Base-by-base conservation (phyloP, 768 basidiomycete species). In the Cyathus striatus region DNA sequence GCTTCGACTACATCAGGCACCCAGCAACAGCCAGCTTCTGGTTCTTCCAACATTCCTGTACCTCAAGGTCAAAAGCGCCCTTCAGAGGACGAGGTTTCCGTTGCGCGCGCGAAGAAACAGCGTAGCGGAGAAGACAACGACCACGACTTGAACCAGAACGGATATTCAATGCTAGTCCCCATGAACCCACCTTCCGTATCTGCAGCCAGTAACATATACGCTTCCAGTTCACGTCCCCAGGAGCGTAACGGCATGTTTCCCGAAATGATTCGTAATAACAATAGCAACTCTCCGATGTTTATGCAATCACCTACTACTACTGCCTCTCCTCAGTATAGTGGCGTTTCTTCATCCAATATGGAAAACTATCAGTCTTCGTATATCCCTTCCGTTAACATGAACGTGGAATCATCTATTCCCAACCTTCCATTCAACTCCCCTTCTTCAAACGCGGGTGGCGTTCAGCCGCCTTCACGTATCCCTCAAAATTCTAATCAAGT, bases 261-360 rank as follows among this genome's bases (percentile, higher is more conserved):
- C 10, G 82, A 83, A 20, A 67, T 84, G 13, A 73, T 84, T 58
- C 77, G 78, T 41, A 63, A 70, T 40, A 49, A 69, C 49, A 56
- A 66, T 53, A 69, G 63, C 53, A 69, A 64, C 36, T 82, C 83
- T 4, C 73, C 81, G n/a, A 78, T 84, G 66, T 84, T 83, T 52
- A 70, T 77, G 57, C 69, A 71, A 21, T 55, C 78, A 1, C 55
- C 69, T 25, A 57, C 73, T 1, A 53, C 72, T 2, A 55, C 59
- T 35, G 61, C 69, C 22, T 52, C 74, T 26, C 49, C 61, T 17
- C 70, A 68, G 40, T 81, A 76, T 58, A 49, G 60, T 38, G 47
- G 57, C 38, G 53, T 62, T 17, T 54, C 65, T 14, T 54, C 70
- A 36, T 54, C 73, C 14, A 63, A 59, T 44, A 52, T 67, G 18